A percentile compares a stretch with the other conserved stretches of the same genome.
phyloP scores from a whole-genome alignment of 176 grass and related monocot species.

The Carex littledalei region DNA sequence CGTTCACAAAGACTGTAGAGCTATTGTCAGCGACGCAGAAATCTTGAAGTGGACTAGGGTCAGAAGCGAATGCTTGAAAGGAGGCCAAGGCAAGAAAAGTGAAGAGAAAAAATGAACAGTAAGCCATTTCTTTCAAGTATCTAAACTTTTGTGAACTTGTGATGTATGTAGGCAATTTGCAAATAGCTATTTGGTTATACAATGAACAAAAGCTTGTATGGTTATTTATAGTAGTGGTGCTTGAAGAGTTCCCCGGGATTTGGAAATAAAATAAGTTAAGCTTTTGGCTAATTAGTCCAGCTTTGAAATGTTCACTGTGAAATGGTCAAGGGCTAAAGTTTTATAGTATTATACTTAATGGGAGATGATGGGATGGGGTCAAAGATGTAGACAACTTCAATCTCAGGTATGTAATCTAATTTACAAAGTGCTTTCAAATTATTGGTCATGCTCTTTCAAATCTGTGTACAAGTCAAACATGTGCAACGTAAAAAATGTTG shows the following conservation, averaged over 20 bases:
- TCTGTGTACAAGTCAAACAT: background rate
- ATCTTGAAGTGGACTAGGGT: conserved; percentile 51
- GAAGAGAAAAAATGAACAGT: background rate
- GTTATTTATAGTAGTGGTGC: background rate
- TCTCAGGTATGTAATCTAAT: too few species aligned
- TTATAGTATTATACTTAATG: background rate
- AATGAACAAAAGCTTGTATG: background rate
- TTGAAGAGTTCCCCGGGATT: background rate
- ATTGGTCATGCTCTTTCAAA: too few species aligned
- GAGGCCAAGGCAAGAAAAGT: background rate
- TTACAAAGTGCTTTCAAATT: too few species aligned
- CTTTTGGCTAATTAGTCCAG: background rate
- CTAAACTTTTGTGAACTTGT: background rate
- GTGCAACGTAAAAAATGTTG: too few species aligned
- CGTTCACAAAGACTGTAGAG: background rate
- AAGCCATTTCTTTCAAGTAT: background rate
- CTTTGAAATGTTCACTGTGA: background rate
- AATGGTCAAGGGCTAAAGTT: background rate
- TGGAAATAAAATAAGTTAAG: background rate
- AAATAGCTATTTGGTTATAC: background rate
- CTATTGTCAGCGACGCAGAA: background rate
- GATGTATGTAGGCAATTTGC: background rate
- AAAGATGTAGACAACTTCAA: too few species aligned
- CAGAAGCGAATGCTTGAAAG: conserved; percentile 34
- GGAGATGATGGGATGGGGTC: too few species aligned